Percentiles rank a stretch among this genome's conserved stretches.
Evolutionary conservation across 441 rosid genomes (phyloP).

Genomic region (Gossypium schwendimanii): DNA sequence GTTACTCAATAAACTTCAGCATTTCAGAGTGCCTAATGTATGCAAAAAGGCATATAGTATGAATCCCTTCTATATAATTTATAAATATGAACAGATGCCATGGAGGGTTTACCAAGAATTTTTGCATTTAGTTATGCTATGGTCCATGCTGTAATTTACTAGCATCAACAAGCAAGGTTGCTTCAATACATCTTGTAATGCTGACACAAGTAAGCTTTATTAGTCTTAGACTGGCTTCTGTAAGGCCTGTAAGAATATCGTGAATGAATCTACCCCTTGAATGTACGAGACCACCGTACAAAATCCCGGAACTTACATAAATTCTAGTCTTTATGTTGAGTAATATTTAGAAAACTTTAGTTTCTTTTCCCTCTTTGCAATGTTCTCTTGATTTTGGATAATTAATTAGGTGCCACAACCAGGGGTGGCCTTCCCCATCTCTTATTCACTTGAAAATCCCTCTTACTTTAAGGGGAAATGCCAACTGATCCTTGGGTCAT

Average conservation of each 20-base stretch:
- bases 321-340: neutral
- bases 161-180: neutral
- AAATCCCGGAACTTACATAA: neutral
- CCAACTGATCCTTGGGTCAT: neutral
- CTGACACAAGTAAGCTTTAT: neutral
- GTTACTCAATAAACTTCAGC: neutral
- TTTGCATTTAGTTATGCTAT: neutral
- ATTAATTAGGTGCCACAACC: slow-evolving; percentile 7
- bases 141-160: neutral
- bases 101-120: neutral
- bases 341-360: neutral
- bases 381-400: neutral
- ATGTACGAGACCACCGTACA: neutral
- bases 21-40: neutral
- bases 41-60: neutral
- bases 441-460: neutral
- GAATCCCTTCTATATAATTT: neutral
- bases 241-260: neutral
- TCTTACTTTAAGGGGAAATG: slow-evolving; percentile 6
- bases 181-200: neutral
- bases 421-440: neutral
- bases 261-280: neutral
- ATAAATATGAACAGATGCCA: neutral
- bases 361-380: slow-evolving; percentile 2
- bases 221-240: neutral